Evolutionary conservation across 23 red algal genomes (phyloP).

Genomic region (Chondrus crispus): DNA sequence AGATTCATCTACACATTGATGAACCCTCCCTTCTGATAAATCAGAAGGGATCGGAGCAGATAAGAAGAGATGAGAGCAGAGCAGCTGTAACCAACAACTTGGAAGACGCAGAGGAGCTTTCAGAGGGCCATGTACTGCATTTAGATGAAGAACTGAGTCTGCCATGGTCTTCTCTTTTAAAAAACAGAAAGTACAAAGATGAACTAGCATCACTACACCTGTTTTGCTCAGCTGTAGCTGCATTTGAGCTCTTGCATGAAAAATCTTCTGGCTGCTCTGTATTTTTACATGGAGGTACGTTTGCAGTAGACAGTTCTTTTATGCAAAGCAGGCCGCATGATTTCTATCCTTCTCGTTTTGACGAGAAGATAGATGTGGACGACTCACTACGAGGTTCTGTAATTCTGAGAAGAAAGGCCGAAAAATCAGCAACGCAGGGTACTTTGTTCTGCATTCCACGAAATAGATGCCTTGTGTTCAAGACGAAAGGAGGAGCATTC

Average conservation of each 20-base stretch:
- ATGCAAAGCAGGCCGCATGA: too few species aligned
- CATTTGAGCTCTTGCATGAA: not conserved
- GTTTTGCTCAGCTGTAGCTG: not conserved
- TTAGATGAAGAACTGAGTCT: not conserved
- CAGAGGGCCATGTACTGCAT: not conserved
- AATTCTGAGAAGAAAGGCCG: too few species aligned
- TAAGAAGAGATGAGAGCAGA: not conserved
- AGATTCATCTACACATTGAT: not conserved
- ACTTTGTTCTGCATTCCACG: not conserved
- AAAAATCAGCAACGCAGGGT: not conserved
- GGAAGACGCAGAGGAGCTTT: not conserved
- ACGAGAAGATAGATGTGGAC: too few species aligned
- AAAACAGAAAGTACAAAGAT: not conserved
- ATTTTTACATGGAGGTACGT: not conserved
- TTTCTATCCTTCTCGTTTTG: too few species aligned
- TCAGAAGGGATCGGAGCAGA: not conserved
- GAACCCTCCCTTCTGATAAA: not conserved
- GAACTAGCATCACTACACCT: not conserved
- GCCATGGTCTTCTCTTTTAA: not conserved
- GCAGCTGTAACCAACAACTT: too few species aligned
- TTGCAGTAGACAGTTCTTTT: too few species aligned
- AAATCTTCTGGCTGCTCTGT: not conserved
- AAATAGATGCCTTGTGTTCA: not conserved
- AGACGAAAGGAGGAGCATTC: not conserved
- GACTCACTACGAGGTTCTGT: too few species aligned